A percentile compares a stretch with the other conserved stretches of the same genome.
These are phyloP conservation scores for Globisporangium ultimum DNA, from an alignment of 352 stramenopile species.

Conservation along the genomic window DNA sequence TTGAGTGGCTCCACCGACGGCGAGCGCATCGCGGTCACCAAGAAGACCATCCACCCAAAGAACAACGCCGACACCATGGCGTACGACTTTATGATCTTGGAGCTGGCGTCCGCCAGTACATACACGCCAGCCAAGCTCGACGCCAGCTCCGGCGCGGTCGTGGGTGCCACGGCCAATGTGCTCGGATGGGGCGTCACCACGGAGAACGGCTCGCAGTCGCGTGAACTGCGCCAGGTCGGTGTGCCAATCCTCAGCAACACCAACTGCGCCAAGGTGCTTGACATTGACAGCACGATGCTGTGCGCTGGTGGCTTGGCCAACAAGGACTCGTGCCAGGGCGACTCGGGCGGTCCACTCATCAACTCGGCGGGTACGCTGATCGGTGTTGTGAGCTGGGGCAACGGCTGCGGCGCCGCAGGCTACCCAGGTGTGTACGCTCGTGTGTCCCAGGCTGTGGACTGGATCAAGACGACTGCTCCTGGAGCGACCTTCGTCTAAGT, in stretches of 20 bases:
- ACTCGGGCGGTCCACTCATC: not conserved
- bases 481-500: not conserved
- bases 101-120: slow-evolving; percentile 35
- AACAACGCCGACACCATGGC: slow-evolving; percentile 32
- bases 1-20: slow-evolving; percentile 35
- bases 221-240: too few species aligned
- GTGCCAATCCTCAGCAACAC: too few species aligned
- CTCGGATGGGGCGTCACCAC: not conserved
- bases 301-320: not conserved
- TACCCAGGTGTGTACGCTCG: too few species aligned
- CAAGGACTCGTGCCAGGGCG: slow-evolving; percentile 1
- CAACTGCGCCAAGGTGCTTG: too few species aligned
- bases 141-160: too few species aligned
- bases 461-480: not conserved
- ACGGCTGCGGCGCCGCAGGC: too few species aligned
- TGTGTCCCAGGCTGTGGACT: too few species aligned
- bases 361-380: not conserved
- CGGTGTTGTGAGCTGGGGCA: too few species aligned
- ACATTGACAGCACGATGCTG: slow-evolving; percentile 1
- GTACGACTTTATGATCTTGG: slow-evolving; percentile 58
- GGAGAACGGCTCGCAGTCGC: too few species aligned
- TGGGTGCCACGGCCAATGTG: not conserved
- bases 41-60: slow-evolving; percentile 45
- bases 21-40: slow-evolving; percentile 47
- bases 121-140: slow-evolving; percentile 30